Evolutionary conservation across 306 rosid species (phyloP).

Genomic region (Vigna hirtella): DNA sequence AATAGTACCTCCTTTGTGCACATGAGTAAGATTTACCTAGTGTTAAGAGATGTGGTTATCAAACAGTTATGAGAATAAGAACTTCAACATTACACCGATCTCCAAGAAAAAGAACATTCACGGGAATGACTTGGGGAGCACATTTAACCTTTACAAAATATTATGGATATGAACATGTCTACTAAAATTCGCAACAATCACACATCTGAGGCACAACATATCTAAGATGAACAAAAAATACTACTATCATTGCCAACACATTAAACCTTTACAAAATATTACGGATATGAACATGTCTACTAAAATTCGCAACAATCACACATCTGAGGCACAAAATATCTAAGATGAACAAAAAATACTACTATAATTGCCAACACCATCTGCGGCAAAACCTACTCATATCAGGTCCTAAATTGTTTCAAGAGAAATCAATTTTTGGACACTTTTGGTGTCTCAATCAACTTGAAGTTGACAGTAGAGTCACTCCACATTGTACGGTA

Average conservation of each 20-base stretch:
- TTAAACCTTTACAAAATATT: background rate
- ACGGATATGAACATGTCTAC: slow-evolving; percentile 9
- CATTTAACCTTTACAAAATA: background rate
- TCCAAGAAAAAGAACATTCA: slow-evolving; percentile 1
- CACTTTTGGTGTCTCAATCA: slow-evolving; percentile 59
- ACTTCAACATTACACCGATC: background rate
- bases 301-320: background rate
- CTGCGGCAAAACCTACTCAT: slow-evolving; percentile 31
- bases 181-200: background rate
- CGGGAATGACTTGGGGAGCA: slow-evolving; percentile 3
- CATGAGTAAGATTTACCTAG: too few relatives aligned
- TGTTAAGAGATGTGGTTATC: too few relatives aligned
- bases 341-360: background rate
- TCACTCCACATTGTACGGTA: slow-evolving; percentile 50
- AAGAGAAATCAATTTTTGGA: slow-evolving; percentile 20
- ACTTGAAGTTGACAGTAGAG: slow-evolving; percentile 51
- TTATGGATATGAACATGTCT: slow-evolving; percentile 1
- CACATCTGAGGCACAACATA: background rate
- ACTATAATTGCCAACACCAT: slow-evolving; percentile 23
- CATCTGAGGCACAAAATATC: background rate
- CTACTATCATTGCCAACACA: slow-evolving; percentile 5
- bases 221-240: background rate
- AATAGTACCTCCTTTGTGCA: background rate
- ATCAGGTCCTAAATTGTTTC: background rate
- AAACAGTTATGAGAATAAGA: too few relatives aligned